Evolutionary conservation across 2,329 filamentous ascomycete species (phyloP), one percentile per base, ranked within the genome.

Genomic region (Daldinia sp.): DNA sequence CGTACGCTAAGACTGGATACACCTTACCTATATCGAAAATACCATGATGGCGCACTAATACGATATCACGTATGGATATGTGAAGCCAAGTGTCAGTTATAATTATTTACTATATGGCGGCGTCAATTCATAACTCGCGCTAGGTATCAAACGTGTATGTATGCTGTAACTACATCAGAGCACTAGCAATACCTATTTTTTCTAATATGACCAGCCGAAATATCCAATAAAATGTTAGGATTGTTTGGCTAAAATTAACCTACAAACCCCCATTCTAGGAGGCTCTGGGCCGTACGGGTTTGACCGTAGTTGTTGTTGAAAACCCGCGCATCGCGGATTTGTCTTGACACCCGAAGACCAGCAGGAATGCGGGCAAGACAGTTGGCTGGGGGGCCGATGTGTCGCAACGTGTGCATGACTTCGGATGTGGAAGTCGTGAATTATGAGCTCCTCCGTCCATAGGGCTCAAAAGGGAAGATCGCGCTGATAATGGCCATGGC

Each of bases 401-500:
- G 15, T n/a, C 46, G 15, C 28, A 15, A 30, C 46, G 28, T 28
- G 6, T 13, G n/a, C 13, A 37, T 33, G 23, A 13, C 20, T 26
- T 26, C 41, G 6, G 37, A 5, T n/a, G 30, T 18, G 15, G 54
- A 42, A 10, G 46, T 15, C 18, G n/a, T 39, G 3, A 10, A 54
- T 39, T 74, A 77, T 18, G 85, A 86, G 75, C 86, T 87, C 62
- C 87, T 78, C 70, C 78, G 81, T 1, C 88, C 88, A 75, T 87
- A 90, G 0, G 89, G 90, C 81, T 92, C 90, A 75, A 90, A 92
- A 0, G 90, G 90, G 67, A 92, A 90, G 6, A 83, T 57, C 0
- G 82, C 83, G 4, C 88, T 86, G 15, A 90, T 81, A 0, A 81
- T 72, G 0, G 89, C 88, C 84, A 92, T 87, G 1, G 84, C 83